Evolutionary conservation across 306 rosid species (phyloP).

Genomic region (Chamaecrista fasciculata): DNA sequence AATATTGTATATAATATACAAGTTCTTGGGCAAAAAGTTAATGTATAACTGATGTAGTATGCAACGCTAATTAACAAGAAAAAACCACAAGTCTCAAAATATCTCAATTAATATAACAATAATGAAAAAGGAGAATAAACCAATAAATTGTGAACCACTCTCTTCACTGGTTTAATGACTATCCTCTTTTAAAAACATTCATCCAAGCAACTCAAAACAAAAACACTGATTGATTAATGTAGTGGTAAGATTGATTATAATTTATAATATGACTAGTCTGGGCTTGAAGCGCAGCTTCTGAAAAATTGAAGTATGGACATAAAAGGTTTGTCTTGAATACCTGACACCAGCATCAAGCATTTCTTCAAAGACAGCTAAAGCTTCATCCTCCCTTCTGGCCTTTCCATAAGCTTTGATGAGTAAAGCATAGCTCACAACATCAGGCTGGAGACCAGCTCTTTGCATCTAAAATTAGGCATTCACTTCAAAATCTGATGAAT

Average conservation of each 20-base stretch:
- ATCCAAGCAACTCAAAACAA: background rate
- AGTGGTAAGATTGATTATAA: background rate
- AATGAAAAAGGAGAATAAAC: background rate
- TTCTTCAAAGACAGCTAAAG: slow-evolving; percentile 95
- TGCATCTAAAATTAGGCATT: slow-evolving; percentile 78
- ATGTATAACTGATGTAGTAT: background rate
- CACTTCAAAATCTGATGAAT: slow-evolving; percentile 49
- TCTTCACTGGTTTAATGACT: too few species aligned
- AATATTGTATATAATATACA: background rate
- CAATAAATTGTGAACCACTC: too few species aligned
- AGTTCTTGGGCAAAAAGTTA: background rate
- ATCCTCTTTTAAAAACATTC: too few species aligned
- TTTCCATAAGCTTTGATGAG: slow-evolving; percentile 90
- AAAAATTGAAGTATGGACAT: background rate
- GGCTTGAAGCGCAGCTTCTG: background rate
- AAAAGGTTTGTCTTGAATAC: slow-evolving; percentile 38
- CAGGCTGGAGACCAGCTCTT: slow-evolving; percentile 88
- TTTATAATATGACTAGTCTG: background rate
- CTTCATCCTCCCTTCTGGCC: slow-evolving; percentile 97
- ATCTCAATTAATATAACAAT: background rate
- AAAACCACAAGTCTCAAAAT: too few species aligned
- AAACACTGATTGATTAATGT: background rate
- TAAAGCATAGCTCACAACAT: slow-evolving; percentile 88
- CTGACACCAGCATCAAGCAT: slow-evolving; percentile 98
- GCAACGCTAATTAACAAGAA: too few species aligned